A percentile compares a stretch with the other conserved stretches of the same genome.
Evolutionary conservation across 2,329 filamentous ascomycete species (phyloP).

Genomic region (Dactylellina haptotyla): DNA sequence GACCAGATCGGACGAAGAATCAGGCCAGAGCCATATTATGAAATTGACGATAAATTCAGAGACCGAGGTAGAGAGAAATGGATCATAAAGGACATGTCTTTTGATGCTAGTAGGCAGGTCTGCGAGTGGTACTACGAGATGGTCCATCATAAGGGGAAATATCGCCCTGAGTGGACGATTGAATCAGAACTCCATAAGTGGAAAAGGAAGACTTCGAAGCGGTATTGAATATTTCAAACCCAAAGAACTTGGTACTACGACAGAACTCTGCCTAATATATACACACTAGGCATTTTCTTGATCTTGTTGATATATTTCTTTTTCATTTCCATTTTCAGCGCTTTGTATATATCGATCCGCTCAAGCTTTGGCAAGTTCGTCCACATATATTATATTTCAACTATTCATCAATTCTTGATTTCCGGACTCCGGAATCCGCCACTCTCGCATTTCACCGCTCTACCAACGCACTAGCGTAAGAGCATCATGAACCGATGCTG

Average conservation of each 20-base stretch:
- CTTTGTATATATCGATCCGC: too few species aligned
- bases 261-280: too few species aligned
- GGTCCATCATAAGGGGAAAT: not conserved
- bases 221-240: not conserved
- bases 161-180: not conserved
- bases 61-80: not conserved
- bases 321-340: too few species aligned
- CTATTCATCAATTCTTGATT: too few species aligned
- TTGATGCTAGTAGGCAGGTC: not conserved
- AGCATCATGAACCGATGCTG: too few species aligned
- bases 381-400: too few species aligned
- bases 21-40: not conserved
- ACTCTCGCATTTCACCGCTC: too few species aligned
- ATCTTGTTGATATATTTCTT: too few species aligned
- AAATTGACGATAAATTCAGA: not conserved
- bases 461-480: too few species aligned
- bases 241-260: not conserved
- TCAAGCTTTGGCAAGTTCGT: too few species aligned
- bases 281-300: too few species aligned
- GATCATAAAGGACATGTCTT: not conserved
- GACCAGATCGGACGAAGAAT: not conserved
- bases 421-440: too few species aligned
- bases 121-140: slow-evolving; percentile 7
- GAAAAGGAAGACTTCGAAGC: not conserved
- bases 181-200: slow-evolving; percentile 3